Percentiles rank a stretch among this genome's conserved stretches.
Conservation (phyloP, 1,139 yeast genomes). For the Hyphopichia khmerensis region DNA sequence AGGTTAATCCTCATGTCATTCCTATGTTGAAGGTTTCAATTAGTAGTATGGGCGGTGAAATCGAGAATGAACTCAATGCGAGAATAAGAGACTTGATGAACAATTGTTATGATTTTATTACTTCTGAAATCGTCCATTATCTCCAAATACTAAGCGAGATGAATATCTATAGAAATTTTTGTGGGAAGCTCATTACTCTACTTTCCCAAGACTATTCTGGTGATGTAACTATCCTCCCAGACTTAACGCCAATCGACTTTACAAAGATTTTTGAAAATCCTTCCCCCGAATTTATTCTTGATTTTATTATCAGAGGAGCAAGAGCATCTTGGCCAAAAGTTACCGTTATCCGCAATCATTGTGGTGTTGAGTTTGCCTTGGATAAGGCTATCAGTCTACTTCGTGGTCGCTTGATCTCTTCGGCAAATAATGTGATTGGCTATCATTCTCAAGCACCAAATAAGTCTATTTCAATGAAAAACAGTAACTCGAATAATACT, state of each 20-base stretch:
- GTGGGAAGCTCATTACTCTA: constrained; percentile 72
- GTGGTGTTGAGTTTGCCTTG: constrained; percentile 83
- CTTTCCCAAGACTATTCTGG: constrained; percentile 88
- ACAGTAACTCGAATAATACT: constrained; percentile 3
- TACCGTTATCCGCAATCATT: constrained; percentile 80
- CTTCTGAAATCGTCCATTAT: constrained; percentile 76
- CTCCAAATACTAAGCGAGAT: constrained; percentile 70
- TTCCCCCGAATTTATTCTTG: constrained; percentile 66
- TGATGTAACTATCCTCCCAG: constrained; percentile 88
- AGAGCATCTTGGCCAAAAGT: constrained; percentile 92
- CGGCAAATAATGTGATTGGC: constrained; percentile 21
- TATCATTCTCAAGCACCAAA: constrained; percentile 4
- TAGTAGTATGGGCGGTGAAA: constrained; percentile 68
- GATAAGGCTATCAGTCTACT: constrained; percentile 72
- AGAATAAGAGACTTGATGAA: constrained; percentile 54
- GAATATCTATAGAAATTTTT: constrained; percentile 70
- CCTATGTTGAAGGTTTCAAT: constrained; percentile 74
- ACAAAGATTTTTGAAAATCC: constrained; percentile 75
- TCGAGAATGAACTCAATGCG: constrained; percentile 60
- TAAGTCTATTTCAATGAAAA: constrained; percentile 6
- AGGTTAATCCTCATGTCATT: constrained; percentile 94
- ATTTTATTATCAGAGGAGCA: constrained; percentile 79
- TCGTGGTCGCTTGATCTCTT: constrained; percentile 61
- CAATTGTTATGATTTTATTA: constrained; percentile 56
- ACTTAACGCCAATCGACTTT: constrained; percentile 58